A percentile compares a stretch with the other conserved stretches of the same genome.
Evolutionary conservation across 371 early-diverging fungal species (phyloP).

Genomic region (Neoconidiobolus thromboides): DNA sequence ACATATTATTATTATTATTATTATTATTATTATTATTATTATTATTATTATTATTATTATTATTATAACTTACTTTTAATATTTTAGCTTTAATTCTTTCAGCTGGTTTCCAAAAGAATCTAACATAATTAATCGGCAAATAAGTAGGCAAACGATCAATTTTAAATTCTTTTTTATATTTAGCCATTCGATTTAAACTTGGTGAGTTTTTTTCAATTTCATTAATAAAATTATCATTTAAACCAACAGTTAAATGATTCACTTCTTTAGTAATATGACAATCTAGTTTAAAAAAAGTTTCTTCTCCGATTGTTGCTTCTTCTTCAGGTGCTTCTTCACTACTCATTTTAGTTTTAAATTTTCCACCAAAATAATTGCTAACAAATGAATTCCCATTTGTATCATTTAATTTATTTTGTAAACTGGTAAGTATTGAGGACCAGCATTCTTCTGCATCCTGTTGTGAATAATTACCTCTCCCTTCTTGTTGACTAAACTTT

Average conservation of each 20-base stretch:
- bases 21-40: background rate
- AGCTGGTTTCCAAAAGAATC: slow-evolving; percentile 89
- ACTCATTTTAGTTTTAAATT: slow-evolving; percentile 38
- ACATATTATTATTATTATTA: background rate
- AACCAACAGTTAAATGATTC: slow-evolving; percentile 49
- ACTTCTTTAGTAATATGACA: slow-evolving; percentile 60
- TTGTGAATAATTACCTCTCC: slow-evolving; percentile 53
- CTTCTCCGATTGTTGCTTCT: slow-evolving; percentile 27
- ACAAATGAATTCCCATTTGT: slow-evolving; percentile 27
- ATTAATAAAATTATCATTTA: slow-evolving; percentile 42
- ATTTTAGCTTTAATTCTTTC: slow-evolving; percentile 85
- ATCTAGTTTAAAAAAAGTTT: slow-evolving; percentile 57
- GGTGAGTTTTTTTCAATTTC: slow-evolving; percentile 77
- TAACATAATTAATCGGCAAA: slow-evolving; percentile 74
- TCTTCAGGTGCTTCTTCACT: slow-evolving; percentile 66
- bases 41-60: background rate
- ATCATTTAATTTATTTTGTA: slow-evolving; percentile 33
- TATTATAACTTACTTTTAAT: slow-evolving; percentile 19
- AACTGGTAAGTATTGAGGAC: slow-evolving; percentile 45
- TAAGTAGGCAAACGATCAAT: slow-evolving; percentile 76
- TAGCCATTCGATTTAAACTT: slow-evolving; percentile 52
- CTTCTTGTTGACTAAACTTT: slow-evolving; percentile 63
- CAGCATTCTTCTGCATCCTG: slow-evolving; percentile 98
- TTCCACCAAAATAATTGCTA: slow-evolving; percentile 68
- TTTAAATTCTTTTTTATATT: slow-evolving; percentile 51